Evolutionary conservation across 1,139 yeast species (phyloP).

Genomic region (Hemisphaericaspora xylanilytica): DNA sequence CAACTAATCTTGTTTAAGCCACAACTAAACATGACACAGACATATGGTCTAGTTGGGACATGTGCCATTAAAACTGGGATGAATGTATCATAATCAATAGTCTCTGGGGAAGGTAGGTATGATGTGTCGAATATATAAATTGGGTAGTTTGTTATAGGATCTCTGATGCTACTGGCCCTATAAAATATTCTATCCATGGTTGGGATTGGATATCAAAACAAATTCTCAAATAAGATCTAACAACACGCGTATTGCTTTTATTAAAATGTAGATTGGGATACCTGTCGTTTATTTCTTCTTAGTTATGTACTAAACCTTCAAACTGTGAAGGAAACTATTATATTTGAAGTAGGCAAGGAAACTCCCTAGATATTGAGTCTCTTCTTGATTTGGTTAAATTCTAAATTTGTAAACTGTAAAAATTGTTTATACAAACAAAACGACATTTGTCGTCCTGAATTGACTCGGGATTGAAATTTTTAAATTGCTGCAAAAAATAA

Average conservation of each 20-base stretch:
- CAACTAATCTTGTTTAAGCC: conserved; percentile 69
- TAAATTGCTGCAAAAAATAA: neutral
- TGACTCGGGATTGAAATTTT: too few species aligned
- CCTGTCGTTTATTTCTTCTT: too few species aligned
- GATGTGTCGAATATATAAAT: conserved; percentile 74
- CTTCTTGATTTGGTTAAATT: too few species aligned
- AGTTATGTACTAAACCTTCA: too few species aligned
- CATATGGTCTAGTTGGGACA: conserved; percentile 59
- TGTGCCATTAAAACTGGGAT: conserved; percentile 38
- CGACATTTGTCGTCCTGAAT: neutral
- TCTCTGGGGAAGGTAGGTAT: conserved; percentile 61
- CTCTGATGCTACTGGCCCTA: conserved; percentile 52
- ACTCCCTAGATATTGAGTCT: too few species aligned
- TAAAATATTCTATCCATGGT: conserved; percentile 56
- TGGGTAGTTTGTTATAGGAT: conserved; percentile 62
- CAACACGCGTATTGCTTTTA: neutral
- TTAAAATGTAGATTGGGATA: too few species aligned
- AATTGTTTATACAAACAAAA: neutral
- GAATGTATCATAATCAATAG: conserved; percentile 40
- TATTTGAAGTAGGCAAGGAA: too few species aligned
- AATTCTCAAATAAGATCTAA: too few species aligned
- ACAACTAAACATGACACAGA: conserved; percentile 71
- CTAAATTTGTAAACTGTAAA: too few species aligned
- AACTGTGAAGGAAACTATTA: too few species aligned
- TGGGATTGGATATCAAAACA: too few species aligned